Evolutionary conservation across 805 yeast species (phyloP), one percentile per base, ranked within the genome.

Genomic region (Novakomyces olei): DNA sequence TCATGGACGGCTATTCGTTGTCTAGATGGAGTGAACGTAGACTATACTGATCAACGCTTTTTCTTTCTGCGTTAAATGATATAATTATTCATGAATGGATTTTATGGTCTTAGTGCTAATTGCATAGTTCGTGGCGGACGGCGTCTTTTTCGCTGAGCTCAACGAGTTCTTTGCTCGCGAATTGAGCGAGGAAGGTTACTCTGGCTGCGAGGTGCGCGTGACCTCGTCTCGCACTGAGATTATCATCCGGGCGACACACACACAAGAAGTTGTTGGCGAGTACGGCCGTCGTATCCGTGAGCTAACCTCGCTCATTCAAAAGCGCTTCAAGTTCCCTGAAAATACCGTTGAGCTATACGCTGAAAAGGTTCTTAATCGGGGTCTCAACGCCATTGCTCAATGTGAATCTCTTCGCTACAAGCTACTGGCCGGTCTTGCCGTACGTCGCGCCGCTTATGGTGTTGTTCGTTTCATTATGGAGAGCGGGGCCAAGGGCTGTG

Each of bases 151-250:
- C 92, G 98, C 98, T 65, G 98, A 88, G 71, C 69, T 88, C 59
- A 88, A 88, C 74, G 98, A 88, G 71, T 88, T 88, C 88, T 88
- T 88, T 81, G 80, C 95, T 73, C 85, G 98, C 72, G 98, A 88
- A 67, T 77, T 88, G 58, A 93, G 98, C 54, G 98, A 88, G 71
- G 94, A 88, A 68, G 98, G 98, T 61, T 88, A 88, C 74, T 88
- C 98, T 55, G 98, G 98, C 69, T 93, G 88, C 57, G 98, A 88
- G 69, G 94, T 88, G 62, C 79, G 96, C 70, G 78, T 79, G 58
- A 80, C 95, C 60, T 88, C 95, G 63, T 65, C 85, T 69, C 83
- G 78, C 73, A 81, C 92, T 58, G 96, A 88, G 68, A 79, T 88
- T 50, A 79, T 88, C 62, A 81, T 88, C 69, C 81, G 93, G 67